A percentile compares a stretch with the other conserved stretches of the same genome.
Evolutionary conservation across 2,329 filamentous ascomycete genomes (phyloP).

Genomic region (Alternaria arborescens): DNA sequence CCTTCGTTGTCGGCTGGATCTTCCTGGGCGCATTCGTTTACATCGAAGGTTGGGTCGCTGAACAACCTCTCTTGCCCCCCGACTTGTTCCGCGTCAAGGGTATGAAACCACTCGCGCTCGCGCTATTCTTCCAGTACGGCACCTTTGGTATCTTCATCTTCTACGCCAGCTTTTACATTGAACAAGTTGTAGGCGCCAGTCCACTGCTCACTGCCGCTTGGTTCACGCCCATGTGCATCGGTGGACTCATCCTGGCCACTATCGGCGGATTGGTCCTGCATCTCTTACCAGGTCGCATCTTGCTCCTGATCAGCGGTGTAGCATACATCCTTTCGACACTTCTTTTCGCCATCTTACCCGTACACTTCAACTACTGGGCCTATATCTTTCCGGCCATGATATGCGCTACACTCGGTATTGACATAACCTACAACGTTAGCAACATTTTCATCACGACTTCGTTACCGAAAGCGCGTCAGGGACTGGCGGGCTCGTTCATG

Average conservation of each 20-base stretch:
- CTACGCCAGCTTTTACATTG: constrained; percentile 51
- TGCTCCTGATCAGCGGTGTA: constrained; percentile 42
- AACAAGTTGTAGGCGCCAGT: constrained; percentile 38
- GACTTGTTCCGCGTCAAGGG: constrained; percentile 75
- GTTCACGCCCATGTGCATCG: constrained; percentile 50
- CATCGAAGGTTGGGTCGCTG: constrained; percentile 74
- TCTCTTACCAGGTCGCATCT: constrained; percentile 44
- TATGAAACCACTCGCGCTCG: constrained; percentile 60
- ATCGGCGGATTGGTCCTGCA: constrained; percentile 48
- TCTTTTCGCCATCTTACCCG: constrained; percentile 48
- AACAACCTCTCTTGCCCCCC: constrained; percentile 72
- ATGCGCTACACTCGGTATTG: constrained; percentile 49
- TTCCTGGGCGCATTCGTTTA: constrained; percentile 70
- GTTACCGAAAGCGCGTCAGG: constrained; percentile 46
- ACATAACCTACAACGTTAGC: constrained; percentile 50
- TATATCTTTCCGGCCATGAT: constrained; percentile 57
- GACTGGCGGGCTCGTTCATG: constrained; percentile 48
- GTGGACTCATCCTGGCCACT: constrained; percentile 46
- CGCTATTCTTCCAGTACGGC: constrained; percentile 57
- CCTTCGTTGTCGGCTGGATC: constrained; percentile 69
- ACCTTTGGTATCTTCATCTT: constrained; percentile 50
- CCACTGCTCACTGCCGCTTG: constrained; percentile 46
- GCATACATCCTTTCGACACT: constrained; percentile 44
- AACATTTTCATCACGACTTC: constrained; percentile 51
- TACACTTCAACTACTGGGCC: constrained; percentile 47